These are phyloP conservation scores for Blastomyces gilchristii DNA, from an alignment of 2,329 filamentous ascomycete species.

Conservation along the genomic window DNA sequence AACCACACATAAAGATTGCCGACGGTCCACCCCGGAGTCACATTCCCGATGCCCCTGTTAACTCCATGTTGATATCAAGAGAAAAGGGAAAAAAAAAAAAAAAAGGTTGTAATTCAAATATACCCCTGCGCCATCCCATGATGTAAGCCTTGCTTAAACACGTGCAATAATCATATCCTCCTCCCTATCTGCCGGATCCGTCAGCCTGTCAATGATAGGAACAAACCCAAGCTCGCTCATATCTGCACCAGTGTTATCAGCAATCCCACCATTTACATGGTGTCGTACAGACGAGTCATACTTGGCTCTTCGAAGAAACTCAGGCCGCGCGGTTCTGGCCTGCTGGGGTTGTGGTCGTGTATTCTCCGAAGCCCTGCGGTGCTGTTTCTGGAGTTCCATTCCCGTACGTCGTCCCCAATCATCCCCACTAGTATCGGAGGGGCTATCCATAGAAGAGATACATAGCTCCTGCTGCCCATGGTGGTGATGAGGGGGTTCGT, in stretches of 20 bases:
- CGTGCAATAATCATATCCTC: not conserved
- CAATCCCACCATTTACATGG: too few relatives aligned
- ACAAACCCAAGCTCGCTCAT: not conserved
- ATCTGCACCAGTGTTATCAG: not conserved
- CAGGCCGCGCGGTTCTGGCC: not conserved
- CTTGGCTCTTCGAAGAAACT: not conserved
- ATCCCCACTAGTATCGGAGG: not conserved
- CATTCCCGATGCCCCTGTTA: not conserved
- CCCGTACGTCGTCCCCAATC: not conserved
- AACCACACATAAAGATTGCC: too few relatives aligned
- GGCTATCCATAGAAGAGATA: not conserved
- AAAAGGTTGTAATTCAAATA: not conserved
- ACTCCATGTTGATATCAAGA: not conserved
- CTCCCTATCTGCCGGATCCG: not conserved
- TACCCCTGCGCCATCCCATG: not conserved
- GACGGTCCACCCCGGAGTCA: too few relatives aligned
- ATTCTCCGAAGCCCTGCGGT: not conserved
- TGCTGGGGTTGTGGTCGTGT: not conserved
- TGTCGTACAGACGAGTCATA: not conserved
- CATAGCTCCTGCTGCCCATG: not conserved
- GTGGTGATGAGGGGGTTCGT: not conserved
- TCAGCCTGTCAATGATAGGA: not conserved
- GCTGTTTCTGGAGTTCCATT: not conserved
- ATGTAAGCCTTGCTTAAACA: not conserved
- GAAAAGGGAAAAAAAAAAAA: too few relatives aligned